A percentile compares a stretch with the other conserved stretches of the same genome.
Evolutionary conservation across 305 asterid species (phyloP).

Genomic region (Solanum hybrid): DNA sequence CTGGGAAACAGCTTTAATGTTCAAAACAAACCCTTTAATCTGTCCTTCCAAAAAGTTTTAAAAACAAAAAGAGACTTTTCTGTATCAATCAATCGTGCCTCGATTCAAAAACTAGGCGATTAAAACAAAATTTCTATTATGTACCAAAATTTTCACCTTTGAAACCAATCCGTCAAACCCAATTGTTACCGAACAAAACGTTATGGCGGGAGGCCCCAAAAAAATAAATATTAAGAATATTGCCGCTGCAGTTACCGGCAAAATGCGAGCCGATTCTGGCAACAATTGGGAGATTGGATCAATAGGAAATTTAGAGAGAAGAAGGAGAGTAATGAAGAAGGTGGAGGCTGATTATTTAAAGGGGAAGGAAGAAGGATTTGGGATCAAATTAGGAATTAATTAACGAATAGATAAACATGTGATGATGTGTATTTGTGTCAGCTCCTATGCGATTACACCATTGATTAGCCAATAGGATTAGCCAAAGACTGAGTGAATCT

Average conservation of each 20-base stretch:
- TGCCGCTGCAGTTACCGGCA: not conserved
- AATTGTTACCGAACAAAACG: conserved; percentile 2
- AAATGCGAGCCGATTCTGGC: not conserved
- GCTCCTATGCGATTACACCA: conserved; percentile 1
- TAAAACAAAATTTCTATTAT: not conserved
- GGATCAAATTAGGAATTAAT: not conserved
- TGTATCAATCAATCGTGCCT: not conserved
- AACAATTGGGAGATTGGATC: conserved; percentile 4
- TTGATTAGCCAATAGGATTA: not conserved
- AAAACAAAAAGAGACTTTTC: not conserved
- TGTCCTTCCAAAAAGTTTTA: not conserved
- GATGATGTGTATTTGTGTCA: conserved; percentile 5
- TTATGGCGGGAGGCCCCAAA: not conserved
- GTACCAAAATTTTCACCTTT: not conserved
- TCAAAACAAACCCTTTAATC: not conserved
- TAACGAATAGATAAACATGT: not conserved
- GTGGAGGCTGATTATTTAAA: not conserved
- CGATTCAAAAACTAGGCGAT: not conserved
- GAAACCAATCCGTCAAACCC: conserved; percentile 3
- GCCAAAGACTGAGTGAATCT: not conserved
- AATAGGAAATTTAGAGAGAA: not conserved
- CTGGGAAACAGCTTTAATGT: not conserved
- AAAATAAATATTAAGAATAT: not conserved
- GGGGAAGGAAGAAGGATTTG: not conserved
- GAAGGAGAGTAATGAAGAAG: not conserved